These are phyloP conservation scores for Calvatia gigantea DNA, from an alignment of 768 basidiomycete genomes.

Conservation along the genomic window DNA sequence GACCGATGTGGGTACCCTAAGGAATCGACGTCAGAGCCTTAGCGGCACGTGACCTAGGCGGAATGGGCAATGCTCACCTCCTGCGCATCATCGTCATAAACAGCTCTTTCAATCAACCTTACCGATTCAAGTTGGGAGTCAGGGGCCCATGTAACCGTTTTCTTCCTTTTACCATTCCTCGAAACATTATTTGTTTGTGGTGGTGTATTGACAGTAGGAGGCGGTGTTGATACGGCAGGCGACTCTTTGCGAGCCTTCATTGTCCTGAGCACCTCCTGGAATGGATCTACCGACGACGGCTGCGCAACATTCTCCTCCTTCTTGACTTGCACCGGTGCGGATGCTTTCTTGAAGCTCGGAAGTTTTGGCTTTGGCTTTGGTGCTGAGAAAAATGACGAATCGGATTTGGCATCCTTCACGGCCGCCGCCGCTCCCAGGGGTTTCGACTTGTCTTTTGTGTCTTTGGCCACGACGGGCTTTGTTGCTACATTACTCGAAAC, in stretches of 20 bases:
- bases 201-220: conserved; percentile 33
- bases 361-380: conserved; percentile 82
- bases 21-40: conserved; percentile 28
- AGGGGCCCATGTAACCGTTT: conserved; percentile 75
- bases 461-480: conserved; percentile 50
- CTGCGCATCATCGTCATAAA: conserved; percentile 86
- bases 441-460: conserved; percentile 37
- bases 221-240: conserved; percentile 58
- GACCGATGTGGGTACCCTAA: conserved; percentile 70
- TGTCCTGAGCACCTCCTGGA: conserved; percentile 77
- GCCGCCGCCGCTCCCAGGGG: conserved; percentile 24
- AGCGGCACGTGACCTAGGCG: conserved; percentile 26
- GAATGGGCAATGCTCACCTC: conserved; percentile 65
- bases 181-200: conserved; percentile 29
- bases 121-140: conserved; percentile 72
- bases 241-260: conserved; percentile 67
- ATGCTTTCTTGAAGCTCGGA: conserved; percentile 83
- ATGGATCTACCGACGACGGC: conserved; percentile 75
- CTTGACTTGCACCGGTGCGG: conserved; percentile 28
- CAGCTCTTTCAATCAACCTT: conserved; percentile 77
- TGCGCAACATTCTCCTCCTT: conserved; percentile 72
- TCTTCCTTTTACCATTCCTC: conserved; percentile 60
- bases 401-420: conserved; percentile 77
- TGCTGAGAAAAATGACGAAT: conserved; percentile 86
- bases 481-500: conserved; percentile 40